These are phyloP conservation scores for Huntiella abstrusa DNA, from an alignment of 2,329 filamentous ascomycete species.

Conservation along the genomic window DNA sequence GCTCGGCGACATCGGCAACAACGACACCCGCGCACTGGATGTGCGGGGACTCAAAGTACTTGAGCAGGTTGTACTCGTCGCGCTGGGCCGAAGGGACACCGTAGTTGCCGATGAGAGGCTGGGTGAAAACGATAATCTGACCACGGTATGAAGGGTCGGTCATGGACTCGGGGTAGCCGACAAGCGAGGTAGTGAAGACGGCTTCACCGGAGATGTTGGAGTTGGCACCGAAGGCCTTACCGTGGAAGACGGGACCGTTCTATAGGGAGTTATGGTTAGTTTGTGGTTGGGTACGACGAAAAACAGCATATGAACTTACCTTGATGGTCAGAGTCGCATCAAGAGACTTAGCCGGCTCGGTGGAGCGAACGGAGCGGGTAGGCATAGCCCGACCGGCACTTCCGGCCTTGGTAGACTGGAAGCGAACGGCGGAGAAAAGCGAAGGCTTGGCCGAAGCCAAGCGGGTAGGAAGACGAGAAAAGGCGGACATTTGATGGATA, in stretches of 20 bases:
- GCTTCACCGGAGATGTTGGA: constrained; percentile 95
- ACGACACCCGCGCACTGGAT: constrained; percentile 93
- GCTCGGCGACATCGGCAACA: constrained; percentile 78
- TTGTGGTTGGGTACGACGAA: neutral
- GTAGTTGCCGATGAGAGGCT: constrained; percentile 96
- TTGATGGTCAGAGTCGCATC: constrained; percentile 89
- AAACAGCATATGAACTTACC: constrained; percentile 24
- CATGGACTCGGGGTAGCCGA: constrained; percentile 93
- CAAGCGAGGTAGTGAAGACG: constrained; percentile 93
- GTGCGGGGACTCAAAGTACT: constrained; percentile 96
- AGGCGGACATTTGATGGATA: constrained; percentile 12
- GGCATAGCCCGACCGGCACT: constrained; percentile 49
- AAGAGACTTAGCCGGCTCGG: constrained; percentile 27
- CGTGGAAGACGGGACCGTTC: constrained; percentile 90
- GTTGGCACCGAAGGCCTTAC: constrained; percentile 91
- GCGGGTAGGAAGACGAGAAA: constrained; percentile 29
- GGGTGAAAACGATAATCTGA: constrained; percentile 96
- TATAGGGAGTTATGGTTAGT: constrained; percentile 19
- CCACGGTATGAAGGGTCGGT: constrained; percentile 77
- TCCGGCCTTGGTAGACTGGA: constrained; percentile 28
- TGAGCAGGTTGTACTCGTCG: constrained; percentile 77
- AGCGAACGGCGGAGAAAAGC: constrained; percentile 17
- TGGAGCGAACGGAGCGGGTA: constrained; percentile 7
- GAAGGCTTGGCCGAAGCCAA: constrained; percentile 14
- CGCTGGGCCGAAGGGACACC: constrained; percentile 75